Evolutionary conservation across 2,329 filamentous ascomycete species (phyloP).

Genomic region (Didymella arachidicola): DNA sequence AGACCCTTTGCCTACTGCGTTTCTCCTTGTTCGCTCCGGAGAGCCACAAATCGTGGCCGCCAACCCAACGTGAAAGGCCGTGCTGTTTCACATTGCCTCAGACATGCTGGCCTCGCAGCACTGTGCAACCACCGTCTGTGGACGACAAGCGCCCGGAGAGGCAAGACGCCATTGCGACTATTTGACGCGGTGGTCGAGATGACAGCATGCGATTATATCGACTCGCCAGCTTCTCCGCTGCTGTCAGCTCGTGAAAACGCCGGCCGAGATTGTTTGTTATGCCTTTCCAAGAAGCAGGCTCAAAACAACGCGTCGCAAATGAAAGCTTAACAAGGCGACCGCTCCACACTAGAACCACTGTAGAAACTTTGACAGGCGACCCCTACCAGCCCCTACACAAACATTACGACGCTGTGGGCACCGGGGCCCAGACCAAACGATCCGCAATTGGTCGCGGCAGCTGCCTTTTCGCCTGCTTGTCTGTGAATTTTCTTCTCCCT

Average conservation of each 20-base stretch:
- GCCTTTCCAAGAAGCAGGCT: conserved; percentile 30
- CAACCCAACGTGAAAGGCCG: conserved; percentile 14
- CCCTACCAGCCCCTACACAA: conserved; percentile 30
- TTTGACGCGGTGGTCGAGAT: conserved; percentile 15
- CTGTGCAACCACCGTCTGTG: conserved; percentile 36
- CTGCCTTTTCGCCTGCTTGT: conserved; percentile 18
- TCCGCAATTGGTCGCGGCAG: conserved; percentile 32
- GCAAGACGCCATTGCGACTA: conserved; percentile 6
- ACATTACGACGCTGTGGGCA: conserved; percentile 29
- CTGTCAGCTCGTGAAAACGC: conserved; percentile 16
- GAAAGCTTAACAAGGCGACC: conserved; percentile 38
- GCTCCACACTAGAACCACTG: conserved; percentile 27
- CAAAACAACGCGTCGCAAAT: conserved; percentile 52
- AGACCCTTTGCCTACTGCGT: conserved; percentile 13
- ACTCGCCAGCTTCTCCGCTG: conserved; percentile 11
- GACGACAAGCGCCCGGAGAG: conserved; percentile 12
- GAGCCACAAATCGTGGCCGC: conserved; percentile 8
- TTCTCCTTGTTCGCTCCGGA: conserved; percentile 19
- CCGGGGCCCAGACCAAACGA: conserved; percentile 21
- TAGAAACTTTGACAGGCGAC: conserved; percentile 38
- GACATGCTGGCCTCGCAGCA: conserved; percentile 27
- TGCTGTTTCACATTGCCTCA: conserved; percentile 32
- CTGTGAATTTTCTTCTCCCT: conserved; percentile 24
- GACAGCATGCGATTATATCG: conserved; percentile 14
- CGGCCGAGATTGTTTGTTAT: conserved; percentile 35